Conservation (phyloP, 768 basidiomycete species). For the Kwoniella europaea region DNA sequence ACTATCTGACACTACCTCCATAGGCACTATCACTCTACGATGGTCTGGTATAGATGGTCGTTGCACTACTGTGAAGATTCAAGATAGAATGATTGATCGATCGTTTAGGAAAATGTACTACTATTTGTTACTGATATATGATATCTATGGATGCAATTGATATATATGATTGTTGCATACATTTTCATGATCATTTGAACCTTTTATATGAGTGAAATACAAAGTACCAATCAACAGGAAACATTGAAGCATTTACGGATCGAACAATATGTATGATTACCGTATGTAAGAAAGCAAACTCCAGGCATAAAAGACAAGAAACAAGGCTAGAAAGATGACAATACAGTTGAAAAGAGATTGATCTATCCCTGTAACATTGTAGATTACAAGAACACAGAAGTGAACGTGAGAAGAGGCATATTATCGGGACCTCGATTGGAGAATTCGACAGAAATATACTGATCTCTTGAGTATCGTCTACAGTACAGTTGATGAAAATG, state of each 20-base stretch:
- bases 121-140: no score
- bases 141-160: no score
- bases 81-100: neutral
- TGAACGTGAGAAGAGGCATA: neutral
- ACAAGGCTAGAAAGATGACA: neutral
- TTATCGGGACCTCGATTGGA: neutral
- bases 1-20: neutral
- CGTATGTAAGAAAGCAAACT: neutral
- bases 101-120: no score
- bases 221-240: no score
- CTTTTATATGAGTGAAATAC: no score
- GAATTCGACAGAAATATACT: neutral
- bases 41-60: conserved; percentile 32
- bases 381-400: neutral
- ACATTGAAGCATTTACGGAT: no score
- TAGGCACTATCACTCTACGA: conserved; percentile 41
- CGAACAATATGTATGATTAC: no score
- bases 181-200: no score
- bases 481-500: neutral
- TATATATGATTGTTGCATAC: no score
- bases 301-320: neutral
- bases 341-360: neutral
- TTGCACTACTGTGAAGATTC: neutral
- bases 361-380: no score
- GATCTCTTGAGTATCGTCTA: neutral